Evolutionary conservation across 208 protist species (phyloP), one percentile per base, ranked within the genome.

Genomic region (Acanthamoeba healyi): DNA sequence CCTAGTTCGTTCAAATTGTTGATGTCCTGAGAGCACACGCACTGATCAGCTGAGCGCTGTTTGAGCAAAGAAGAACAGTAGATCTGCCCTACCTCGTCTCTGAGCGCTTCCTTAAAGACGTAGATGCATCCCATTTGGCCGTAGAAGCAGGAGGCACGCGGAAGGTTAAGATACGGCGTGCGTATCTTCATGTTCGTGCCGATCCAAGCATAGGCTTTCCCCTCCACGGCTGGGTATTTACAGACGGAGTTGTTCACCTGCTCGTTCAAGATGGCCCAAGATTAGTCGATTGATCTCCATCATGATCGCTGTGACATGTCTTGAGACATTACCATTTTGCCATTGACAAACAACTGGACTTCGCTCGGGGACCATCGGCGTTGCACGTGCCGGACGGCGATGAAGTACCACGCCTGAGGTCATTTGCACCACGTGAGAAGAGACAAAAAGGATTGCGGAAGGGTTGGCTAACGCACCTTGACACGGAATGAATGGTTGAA

Each of bases 61-160:
- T 19, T 6, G 9, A 40, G 9, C 12, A 56, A 26, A 84, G 15
- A 46, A 84, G 74, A 17, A 17, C 7, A 7, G 15, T 10, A n/a
- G 7, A 32, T n/a, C 56, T 65, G 17, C 17, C 42, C 7, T 40
- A 84, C 74, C 74, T 84, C 74, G 42, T 84, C 74, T 17, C 19
- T 84, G 6, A 84, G 29, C 29, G 74, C 34, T 49, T 84, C 74
- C 26, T 54, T 84, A 84, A 84, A 84, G 36, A 84, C 7, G 42
- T 84, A 84, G 15, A 84, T 32, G 42, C 7, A 46, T 6, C 74
- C 74, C 74, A 84, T 84, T 84, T 84, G 74, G 29, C 74, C 74
- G 42, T 54, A 84, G 42, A 84, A 84, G 36, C 40, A 84, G 42
- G 74, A 84, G 15, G 36, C 42, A 7, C 74, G n/a, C 26, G 74